Percentiles rank a stretch among this genome's conserved stretches.
These are phyloP conservation scores for Teratosphaeriaceae sp. DNA, from an alignment of 2,329 filamentous ascomycete species.

Conservation along the genomic window DNA sequence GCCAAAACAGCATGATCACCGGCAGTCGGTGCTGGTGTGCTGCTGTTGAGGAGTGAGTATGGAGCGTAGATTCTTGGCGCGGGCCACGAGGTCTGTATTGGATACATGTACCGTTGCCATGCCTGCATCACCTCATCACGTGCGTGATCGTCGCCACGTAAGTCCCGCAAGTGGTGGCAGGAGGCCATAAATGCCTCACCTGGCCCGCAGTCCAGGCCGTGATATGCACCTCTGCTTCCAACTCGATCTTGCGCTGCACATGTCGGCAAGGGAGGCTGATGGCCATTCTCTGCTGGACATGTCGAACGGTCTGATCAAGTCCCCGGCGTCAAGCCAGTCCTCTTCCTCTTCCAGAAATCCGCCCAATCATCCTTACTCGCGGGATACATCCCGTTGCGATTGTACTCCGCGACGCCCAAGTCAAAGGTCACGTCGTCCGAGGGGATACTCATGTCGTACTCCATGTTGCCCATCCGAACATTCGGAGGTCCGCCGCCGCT, in stretches of 20 bases:
- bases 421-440: neutral
- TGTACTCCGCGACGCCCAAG: neutral
- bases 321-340: neutral
- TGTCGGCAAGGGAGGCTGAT: too few species aligned
- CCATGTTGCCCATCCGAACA: too few species aligned
- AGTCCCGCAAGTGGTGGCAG: neutral
- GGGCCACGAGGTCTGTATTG: too few species aligned
- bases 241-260: too few species aligned
- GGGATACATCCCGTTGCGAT: slow-evolving; percentile 7
- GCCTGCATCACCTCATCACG: neutral
- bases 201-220: too few species aligned
- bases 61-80: neutral
- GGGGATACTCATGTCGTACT: neutral
- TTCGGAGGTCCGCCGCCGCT: too few species aligned
- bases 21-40: too few species aligned
- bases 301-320: neutral
- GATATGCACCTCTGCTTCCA: too few species aligned
- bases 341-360: neutral
- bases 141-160: neutral
- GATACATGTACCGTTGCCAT: neutral
- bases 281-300: too few species aligned
- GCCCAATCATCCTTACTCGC: slow-evolving; percentile 3
- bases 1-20: neutral
- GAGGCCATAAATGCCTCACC: neutral
- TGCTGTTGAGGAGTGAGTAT: too few species aligned